phyloP scores from a whole-genome alignment of 352 stramenopile genomes.

The Phytophthora europaea region DNA sequence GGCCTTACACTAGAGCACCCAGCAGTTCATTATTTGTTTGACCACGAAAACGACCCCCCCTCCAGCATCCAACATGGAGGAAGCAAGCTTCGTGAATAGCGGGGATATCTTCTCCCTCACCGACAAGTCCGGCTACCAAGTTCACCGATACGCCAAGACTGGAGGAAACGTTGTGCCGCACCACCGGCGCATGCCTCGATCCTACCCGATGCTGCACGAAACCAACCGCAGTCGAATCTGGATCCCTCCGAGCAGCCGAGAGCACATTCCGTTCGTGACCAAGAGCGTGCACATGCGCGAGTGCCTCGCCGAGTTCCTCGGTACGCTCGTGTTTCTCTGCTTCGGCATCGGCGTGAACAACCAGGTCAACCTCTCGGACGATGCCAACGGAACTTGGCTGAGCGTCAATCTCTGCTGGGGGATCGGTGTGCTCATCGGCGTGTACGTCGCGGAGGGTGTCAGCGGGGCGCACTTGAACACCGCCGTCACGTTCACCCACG shows the following conservation, averaged over 20 bases:
- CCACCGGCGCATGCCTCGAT: slow-evolving; percentile 21
- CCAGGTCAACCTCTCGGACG: slow-evolving; percentile 56
- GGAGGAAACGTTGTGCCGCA: slow-evolving; percentile 7
- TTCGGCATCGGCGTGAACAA: slow-evolving; percentile 66
- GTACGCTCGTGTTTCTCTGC: slow-evolving; percentile 58
- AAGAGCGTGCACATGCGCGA: slow-evolving; percentile 54
- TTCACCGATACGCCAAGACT: slow-evolving; percentile 18
- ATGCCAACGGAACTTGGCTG: slow-evolving; percentile 60
- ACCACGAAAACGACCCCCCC: not conserved
- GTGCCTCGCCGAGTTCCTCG: slow-evolving; percentile 61
- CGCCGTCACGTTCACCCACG: slow-evolving; percentile 58
- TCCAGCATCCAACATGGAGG: slow-evolving; percentile 21
- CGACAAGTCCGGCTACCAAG: slow-evolving; percentile 40
- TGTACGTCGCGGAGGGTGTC: slow-evolving; percentile 54
- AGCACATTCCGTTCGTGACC: slow-evolving; percentile 41
- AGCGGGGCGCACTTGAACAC: slow-evolving; percentile 69
- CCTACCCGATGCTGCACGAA: slow-evolving; percentile 32
- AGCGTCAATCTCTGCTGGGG: slow-evolving; percentile 62
- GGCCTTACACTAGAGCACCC: not conserved
- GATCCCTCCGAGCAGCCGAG: slow-evolving; percentile 14
- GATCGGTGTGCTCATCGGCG: slow-evolving; percentile 45
- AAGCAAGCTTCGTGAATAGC: slow-evolving; percentile 31
- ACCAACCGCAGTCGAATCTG: slow-evolving; percentile 36
- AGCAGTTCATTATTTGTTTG: slow-evolving; percentile 25
- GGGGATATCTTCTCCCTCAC: slow-evolving; percentile 41